Base-by-base conservation (phyloP, 1,284 basidiomycete species). In the Fomes fomentarius region DNA sequence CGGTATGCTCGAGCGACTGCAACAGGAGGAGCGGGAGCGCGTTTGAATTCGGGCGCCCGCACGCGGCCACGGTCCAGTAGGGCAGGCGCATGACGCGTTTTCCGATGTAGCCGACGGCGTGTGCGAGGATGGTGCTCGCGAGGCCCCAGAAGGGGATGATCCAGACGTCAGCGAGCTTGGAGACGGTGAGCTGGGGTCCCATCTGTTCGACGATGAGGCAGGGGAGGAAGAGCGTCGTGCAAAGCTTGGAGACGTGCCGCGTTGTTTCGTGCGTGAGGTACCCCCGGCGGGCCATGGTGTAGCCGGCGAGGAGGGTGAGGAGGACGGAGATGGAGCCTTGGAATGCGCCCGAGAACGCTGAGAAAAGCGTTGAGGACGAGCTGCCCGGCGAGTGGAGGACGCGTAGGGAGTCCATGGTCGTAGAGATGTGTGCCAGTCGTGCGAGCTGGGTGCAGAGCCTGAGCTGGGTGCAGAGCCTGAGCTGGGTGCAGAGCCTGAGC, bases 141-240 rank as follows among this genome's bases (percentile, higher is more conserved):
- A 69, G 56, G 14, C 70, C 70, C 70, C 69, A 70, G n/a, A 64
- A 48, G 24, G 70, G 69, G 3, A 70, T 59, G 40, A 71, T 66
- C 69, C 70, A 71, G 21, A 68, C 54, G 15, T 34, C 53, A 14
- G 58, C 31, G 38, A 71, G 58, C 6, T 57, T 60, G 5, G 39
- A 10, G 1, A 47, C 56, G 34, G 69, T 70, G 46, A 71, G 63
- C 54, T 65, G 58, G 19, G 68, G 70, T 24, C 62, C 70, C 70
- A 70, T 70, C 48, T 67, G 55, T 24, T 65, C 67, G 58, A 70
- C 47, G 60, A 71, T 66, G 52, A 71, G 66, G 42, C 64, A 69
- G 34, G 70, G 70, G 28, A 70, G 66, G 60, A 71, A 71, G 56
- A 70, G 56, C 15, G 43, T 50, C 4, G 70, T 62, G 62, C 65